phyloP scores from a whole-genome alignment of 352 stramenopile genomes.

The Labyrinthula sp. region DNA sequence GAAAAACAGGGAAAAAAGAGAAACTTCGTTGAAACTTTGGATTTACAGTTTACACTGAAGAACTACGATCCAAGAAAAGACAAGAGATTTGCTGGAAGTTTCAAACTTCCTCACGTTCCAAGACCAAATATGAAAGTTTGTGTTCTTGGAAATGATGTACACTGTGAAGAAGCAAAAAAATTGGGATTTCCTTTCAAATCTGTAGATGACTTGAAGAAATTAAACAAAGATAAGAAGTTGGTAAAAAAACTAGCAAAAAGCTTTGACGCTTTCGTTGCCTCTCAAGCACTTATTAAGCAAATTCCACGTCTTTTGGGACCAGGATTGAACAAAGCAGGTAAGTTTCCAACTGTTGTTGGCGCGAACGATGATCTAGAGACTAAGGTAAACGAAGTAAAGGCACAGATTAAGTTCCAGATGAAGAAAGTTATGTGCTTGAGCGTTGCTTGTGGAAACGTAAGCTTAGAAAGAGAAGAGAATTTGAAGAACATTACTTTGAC shows the following conservation, averaged over 20 bases:
- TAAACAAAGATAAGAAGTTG: constrained; percentile 99
- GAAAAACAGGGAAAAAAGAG: constrained; percentile 86
- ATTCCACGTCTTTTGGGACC: constrained; percentile 97
- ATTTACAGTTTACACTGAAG: constrained; percentile 95
- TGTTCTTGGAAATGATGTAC: constrained; percentile 91
- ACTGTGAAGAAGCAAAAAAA: constrained; percentile 93
- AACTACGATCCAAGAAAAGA: constrained; percentile 99
- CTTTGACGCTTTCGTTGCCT: constrained; percentile 98
- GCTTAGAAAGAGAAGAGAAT: constrained; percentile 76
- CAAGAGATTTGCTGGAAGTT: constrained; percentile 98
- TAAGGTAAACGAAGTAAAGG: constrained; percentile 77
- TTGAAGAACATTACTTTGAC: constrained; percentile 90
- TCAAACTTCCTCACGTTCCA: constrained; percentile 87
- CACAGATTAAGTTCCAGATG: constrained; percentile 99
- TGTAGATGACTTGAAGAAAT: constrained; percentile 97
- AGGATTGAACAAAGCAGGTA: constrained; percentile 88
- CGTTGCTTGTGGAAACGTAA: constrained; percentile 88
- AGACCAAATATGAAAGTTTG: constrained; percentile 82
- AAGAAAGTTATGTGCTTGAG: constrained; percentile 99
- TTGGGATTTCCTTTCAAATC: constrained; percentile 91
- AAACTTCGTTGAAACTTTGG: constrained; percentile 98
- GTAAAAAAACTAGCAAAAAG: constrained; percentile 99
- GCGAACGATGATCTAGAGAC: constrained; percentile 79
- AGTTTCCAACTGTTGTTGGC: constrained; percentile 92
- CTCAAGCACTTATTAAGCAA: constrained; percentile 98